Evolutionary conservation across 306 rosid genomes (phyloP).

Genomic region (Casuarina glauca): DNA sequence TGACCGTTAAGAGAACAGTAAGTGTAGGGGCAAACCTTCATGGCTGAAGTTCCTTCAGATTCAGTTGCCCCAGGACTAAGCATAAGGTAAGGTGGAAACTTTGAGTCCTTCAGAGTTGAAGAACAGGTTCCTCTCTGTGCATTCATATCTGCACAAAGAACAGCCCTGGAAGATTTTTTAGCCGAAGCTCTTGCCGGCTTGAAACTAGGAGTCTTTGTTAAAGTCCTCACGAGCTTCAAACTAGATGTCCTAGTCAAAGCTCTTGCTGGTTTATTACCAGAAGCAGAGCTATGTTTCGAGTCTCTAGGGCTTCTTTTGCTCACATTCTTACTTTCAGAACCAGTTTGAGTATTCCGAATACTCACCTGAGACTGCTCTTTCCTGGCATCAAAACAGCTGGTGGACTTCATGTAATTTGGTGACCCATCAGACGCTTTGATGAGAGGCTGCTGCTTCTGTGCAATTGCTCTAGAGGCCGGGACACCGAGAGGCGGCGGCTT

Average conservation of each 20-base stretch:
- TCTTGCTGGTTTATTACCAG: conserved; percentile 46
- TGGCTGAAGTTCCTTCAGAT: conserved; percentile 71
- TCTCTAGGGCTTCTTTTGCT: conserved; percentile 30
- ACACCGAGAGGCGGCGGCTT: conserved; percentile 42
- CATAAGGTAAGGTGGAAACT: conserved; percentile 65
- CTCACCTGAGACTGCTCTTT: conserved; percentile 67
- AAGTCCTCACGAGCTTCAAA: conserved; percentile 61
- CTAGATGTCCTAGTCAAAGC: conserved; percentile 46
- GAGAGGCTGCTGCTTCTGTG: conserved; percentile 43
- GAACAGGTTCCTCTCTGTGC: conserved; percentile 75
- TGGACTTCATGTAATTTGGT: conserved; percentile 97
- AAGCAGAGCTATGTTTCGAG: conserved; percentile 36
- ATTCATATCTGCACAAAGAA: conserved; percentile 46
- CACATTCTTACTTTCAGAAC: conserved; percentile 39
- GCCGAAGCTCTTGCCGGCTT: conserved; percentile 53
- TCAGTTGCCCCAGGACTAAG: conserved; percentile 74
- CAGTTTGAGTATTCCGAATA: conserved; percentile 40
- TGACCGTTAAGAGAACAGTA: conserved; percentile 97
- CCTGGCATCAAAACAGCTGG: conserved; percentile 83
- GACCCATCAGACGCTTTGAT: conserved; percentile 45
- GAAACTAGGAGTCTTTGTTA: conserved; percentile 71
- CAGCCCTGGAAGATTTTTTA: conserved; percentile 53
- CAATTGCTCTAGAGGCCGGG: conserved; percentile 28
- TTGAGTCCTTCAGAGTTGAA: conserved; percentile 79
- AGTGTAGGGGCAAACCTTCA: conserved; percentile 82